phyloP scores from a whole-genome alignment of 2,329 filamentous ascomycete species.

The Cadophora gregata region DNA sequence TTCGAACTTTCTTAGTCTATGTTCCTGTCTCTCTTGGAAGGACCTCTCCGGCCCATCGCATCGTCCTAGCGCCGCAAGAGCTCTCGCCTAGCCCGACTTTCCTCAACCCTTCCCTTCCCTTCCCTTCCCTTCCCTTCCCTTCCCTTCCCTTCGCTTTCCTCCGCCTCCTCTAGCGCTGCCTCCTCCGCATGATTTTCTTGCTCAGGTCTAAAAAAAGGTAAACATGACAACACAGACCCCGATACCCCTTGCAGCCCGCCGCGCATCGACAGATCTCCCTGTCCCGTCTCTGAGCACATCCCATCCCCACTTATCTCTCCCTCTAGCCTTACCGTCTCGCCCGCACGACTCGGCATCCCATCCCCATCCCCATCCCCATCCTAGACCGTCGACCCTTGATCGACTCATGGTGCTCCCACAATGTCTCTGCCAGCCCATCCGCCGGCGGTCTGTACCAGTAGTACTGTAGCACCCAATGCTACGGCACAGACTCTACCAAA shows the following conservation, averaged over 20 bases:
- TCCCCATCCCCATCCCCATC: background rate
- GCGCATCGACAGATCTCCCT: conserved; percentile 7
- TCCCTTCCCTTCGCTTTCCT: too few relatives aligned
- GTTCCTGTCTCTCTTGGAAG: background rate
- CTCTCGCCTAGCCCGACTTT: background rate
- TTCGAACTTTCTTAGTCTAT: background rate
- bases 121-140: too few relatives aligned
- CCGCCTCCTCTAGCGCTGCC: conserved; percentile 13
- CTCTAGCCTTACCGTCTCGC: conserved; percentile 8
- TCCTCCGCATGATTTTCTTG: conserved; percentile 11
- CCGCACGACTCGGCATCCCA: background rate
- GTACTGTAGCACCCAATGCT: conserved; percentile 1
- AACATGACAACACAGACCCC: background rate
- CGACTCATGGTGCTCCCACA: background rate
- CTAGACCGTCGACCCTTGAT: conserved; percentile 4
- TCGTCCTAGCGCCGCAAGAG: background rate
- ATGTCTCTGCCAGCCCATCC: background rate
- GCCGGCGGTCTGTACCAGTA: too few relatives aligned
- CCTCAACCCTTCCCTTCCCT: background rate
- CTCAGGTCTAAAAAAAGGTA: conserved; percentile 15
- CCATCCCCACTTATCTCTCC: conserved; percentile 1
- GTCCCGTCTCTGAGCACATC: conserved; percentile 2
- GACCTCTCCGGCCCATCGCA: background rate
- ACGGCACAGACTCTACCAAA: conserved; percentile 8
- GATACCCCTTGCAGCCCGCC: background rate